Evolutionary conservation across 129 eudicot genomes (phyloP).

Genomic region (Apium graveolens): DNA sequence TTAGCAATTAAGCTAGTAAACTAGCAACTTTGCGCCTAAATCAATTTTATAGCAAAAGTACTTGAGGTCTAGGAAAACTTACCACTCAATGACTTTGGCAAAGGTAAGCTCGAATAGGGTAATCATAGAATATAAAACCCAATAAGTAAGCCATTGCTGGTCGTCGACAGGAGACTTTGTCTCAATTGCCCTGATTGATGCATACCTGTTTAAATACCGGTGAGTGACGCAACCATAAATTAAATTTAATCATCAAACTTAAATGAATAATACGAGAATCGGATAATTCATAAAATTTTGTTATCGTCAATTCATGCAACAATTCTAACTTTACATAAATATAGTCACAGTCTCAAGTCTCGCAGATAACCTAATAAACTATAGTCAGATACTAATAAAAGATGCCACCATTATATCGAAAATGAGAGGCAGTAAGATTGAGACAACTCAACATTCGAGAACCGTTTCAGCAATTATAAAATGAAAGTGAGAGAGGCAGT

Average conservation of each 20-base stretch:
- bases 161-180: constrained; percentile 65
- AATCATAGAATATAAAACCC: constrained; percentile 89
- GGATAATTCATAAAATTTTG: background rate
- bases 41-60: background rate
- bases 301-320: background rate
- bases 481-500: background rate
- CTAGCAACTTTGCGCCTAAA: background rate
- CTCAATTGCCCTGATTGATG: constrained; percentile 91
- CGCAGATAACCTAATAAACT: background rate
- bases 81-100: constrained; percentile 73
- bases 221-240: background rate
- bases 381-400: background rate
- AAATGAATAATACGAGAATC: too few relatives aligned
- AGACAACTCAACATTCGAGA: too few relatives aligned
- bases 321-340: background rate
- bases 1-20: background rate
- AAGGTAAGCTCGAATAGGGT: constrained; percentile 92
- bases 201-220: constrained; percentile 36
- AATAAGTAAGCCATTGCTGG: constrained; percentile 98
- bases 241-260: background rate
- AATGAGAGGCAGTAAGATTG: background rate
- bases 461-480: too few relatives aligned
- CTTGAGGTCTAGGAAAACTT: background rate
- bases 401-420: background rate
- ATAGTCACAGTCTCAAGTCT: background rate